Evolutionary conservation across 768 basidiomycete genomes (phyloP).

Genomic region (Amylocystis lapponica): DNA sequence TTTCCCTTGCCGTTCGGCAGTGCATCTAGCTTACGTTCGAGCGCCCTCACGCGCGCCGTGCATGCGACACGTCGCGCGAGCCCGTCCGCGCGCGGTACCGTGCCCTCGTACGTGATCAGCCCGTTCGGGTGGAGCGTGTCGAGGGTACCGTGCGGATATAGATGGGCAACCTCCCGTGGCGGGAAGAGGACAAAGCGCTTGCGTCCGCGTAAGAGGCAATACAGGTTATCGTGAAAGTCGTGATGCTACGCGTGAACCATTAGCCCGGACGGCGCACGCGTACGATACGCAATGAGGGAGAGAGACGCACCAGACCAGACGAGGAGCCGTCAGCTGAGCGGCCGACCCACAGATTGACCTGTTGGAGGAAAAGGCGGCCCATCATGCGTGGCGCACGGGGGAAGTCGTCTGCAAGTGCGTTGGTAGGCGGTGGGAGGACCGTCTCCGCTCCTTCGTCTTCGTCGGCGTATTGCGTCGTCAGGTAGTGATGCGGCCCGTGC

Average conservation of each 20-base stretch:
- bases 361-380: conserved; percentile 25
- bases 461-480: conserved; percentile 26
- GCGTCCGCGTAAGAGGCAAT: conserved; percentile 22
- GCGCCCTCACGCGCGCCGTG: conserved; percentile 18
- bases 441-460: conserved; percentile 21
- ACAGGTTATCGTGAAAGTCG: conserved; percentile 29
- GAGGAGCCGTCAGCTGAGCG: conserved; percentile 23
- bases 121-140: conserved; percentile 22
- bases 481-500: conserved; percentile 17
- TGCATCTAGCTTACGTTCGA: conserved; percentile 17
- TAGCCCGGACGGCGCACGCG: too few relatives aligned
- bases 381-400: conserved; percentile 22
- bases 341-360: conserved; percentile 27
- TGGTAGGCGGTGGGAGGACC: conserved; percentile 22
- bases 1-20: conserved; percentile 15
- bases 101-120: conserved; percentile 23
- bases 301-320: conserved; percentile 24
- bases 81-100: conserved; percentile 23
- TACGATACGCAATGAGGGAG: too few relatives aligned
- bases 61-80: conserved; percentile 17
- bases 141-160: conserved; percentile 22
- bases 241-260: too few relatives aligned
- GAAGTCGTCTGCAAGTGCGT: conserved; percentile 23
- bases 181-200: conserved; percentile 29
- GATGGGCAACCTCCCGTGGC: conserved; percentile 16